Percentiles rank a stretch among this genome's conserved stretches.
Conservation (phyloP, 1,284 basidiomycete species). For the Bjerkandera adusta region DNA sequence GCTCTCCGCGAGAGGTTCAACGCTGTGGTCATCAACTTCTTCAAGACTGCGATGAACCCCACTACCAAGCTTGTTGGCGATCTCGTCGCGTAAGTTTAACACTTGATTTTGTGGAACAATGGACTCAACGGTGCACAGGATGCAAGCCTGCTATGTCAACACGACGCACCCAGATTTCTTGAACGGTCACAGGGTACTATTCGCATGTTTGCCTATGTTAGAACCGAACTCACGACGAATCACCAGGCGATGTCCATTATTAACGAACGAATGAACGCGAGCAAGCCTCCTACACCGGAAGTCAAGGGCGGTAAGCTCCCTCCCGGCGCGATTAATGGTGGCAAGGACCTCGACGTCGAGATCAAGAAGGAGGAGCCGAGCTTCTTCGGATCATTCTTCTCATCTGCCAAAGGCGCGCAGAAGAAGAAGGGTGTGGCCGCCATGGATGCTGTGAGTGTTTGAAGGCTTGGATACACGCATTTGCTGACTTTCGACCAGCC, state of each 20-base stretch:
- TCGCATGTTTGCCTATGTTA: not conserved
- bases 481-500: slow-evolving; percentile 49
- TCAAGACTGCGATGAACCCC: slow-evolving; percentile 91
- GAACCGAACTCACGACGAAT: not conserved
- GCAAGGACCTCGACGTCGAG: slow-evolving; percentile 92
- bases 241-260: slow-evolving; percentile 86
- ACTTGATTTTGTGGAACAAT: too few species aligned
- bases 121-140: slow-evolving; percentile 43
- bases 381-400: slow-evolving; percentile 97
- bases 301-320: slow-evolving; percentile 67
- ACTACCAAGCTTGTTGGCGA: slow-evolving; percentile 95
- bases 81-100: slow-evolving; percentile 71
- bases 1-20: slow-evolving; percentile 95
- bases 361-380: slow-evolving; percentile 84
- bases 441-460: slow-evolving; percentile 73
- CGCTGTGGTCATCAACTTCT: slow-evolving; percentile 91
- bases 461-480: not conserved
- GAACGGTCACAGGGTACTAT: slow-evolving; percentile 81
- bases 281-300: slow-evolving; percentile 69
- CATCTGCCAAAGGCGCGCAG: slow-evolving; percentile 43
- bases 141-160: slow-evolving; percentile 98
- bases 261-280: slow-evolving; percentile 79
- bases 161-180: slow-evolving; percentile 99
- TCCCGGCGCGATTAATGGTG: slow-evolving; percentile 79
- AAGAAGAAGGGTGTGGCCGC: slow-evolving; percentile 79